phyloP scores from a whole-genome alignment of 768 basidiomycete genomes.

The Mycena indigotica region DNA sequence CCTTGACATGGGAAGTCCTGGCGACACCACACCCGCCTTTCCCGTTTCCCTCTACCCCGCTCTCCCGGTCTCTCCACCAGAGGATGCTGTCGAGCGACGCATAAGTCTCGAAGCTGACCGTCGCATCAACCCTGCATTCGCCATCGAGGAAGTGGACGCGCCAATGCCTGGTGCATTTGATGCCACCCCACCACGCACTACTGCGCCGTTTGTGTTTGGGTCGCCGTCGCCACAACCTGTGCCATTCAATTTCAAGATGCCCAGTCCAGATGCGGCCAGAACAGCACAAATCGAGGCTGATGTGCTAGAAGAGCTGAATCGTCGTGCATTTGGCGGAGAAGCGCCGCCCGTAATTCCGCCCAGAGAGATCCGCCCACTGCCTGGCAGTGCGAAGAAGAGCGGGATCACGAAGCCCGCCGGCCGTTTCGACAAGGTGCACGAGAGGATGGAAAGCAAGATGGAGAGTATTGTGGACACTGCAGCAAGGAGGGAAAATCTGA shows the following conservation, averaged over 20 bases:
- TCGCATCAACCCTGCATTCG: slow-evolving; percentile 4
- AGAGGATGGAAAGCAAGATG: slow-evolving; percentile 73
- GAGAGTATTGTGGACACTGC: slow-evolving; percentile 62
- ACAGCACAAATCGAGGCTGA: slow-evolving; percentile 55
- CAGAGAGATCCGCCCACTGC: slow-evolving; percentile 29
- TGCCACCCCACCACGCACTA: slow-evolving; percentile 10
- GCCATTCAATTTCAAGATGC: slow-evolving; percentile 51
- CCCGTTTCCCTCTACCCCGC: slow-evolving; percentile 14
- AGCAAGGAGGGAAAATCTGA: slow-evolving; percentile 38
- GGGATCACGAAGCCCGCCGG: slow-evolving; percentile 34
- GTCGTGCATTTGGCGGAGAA: slow-evolving; percentile 55
- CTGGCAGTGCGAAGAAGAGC: slow-evolving; percentile 31
- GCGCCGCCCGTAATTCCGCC: slow-evolving; percentile 20
- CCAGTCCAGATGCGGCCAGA: slow-evolving; percentile 6
- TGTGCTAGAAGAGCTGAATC: slow-evolving; percentile 83
- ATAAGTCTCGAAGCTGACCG: slow-evolving; percentile 16
- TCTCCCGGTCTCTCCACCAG: slow-evolving; percentile 16
- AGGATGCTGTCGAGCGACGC: slow-evolving; percentile 17
- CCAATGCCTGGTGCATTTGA: slow-evolving; percentile 39
- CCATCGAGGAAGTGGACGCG: slow-evolving; percentile 27
- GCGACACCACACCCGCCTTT: slow-evolving; percentile 21
- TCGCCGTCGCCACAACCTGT: slow-evolving; percentile 67
- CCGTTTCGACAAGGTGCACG: slow-evolving; percentile 60
- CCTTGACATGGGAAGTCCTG: slow-evolving; percentile 61
- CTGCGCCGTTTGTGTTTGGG: slow-evolving; percentile 71